Evolutionary conservation across 2,329 filamentous ascomycete genomes (phyloP).

Genomic region (Xylaria arbuscula): DNA sequence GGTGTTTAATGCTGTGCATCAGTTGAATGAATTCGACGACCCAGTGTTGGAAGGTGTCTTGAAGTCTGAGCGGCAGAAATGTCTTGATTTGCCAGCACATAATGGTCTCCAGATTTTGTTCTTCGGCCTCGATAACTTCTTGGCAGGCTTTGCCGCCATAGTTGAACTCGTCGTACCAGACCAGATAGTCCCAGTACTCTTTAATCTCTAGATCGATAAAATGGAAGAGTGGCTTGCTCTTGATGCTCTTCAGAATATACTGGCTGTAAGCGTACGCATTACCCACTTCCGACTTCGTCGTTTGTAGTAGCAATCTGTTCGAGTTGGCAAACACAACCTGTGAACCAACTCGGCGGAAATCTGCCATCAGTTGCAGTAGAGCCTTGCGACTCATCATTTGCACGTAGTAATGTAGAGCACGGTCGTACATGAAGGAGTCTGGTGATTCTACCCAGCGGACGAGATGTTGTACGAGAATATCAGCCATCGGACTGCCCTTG

Average conservation of each 20-base stretch:
- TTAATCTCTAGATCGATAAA: slow-evolving; percentile 98
- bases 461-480: slow-evolving; percentile 96
- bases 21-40: slow-evolving; percentile 93
- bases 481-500: slow-evolving; percentile 90
- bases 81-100: slow-evolving; percentile 99
- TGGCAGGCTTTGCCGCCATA: slow-evolving; percentile 94
- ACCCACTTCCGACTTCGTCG: slow-evolving; percentile 94
- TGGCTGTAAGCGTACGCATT: slow-evolving; percentile 97
- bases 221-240: slow-evolving; percentile 93
- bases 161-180: slow-evolving; percentile 99
- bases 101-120: slow-evolving; percentile 85
- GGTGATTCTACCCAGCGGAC: slow-evolving; percentile 97
- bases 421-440: slow-evolving; percentile 93
- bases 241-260: slow-evolving; percentile 98
- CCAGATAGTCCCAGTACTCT: slow-evolving; percentile 98
- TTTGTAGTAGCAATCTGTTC: slow-evolving; percentile 90
- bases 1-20: slow-evolving; percentile 88
- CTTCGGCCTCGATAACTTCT: slow-evolving; percentile 77
- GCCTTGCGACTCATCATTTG: slow-evolving; percentile 99
- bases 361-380: slow-evolving; percentile 94
- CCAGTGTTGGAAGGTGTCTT: slow-evolving; percentile 90
- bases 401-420: slow-evolving; percentile 94
- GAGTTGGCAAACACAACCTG: slow-evolving; percentile 95
- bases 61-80: slow-evolving; percentile 83
- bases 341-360: slow-evolving; percentile 94